Conservation (phyloP, 108 stramenopile species). For the Stephanodiscus minutulus region DNA sequence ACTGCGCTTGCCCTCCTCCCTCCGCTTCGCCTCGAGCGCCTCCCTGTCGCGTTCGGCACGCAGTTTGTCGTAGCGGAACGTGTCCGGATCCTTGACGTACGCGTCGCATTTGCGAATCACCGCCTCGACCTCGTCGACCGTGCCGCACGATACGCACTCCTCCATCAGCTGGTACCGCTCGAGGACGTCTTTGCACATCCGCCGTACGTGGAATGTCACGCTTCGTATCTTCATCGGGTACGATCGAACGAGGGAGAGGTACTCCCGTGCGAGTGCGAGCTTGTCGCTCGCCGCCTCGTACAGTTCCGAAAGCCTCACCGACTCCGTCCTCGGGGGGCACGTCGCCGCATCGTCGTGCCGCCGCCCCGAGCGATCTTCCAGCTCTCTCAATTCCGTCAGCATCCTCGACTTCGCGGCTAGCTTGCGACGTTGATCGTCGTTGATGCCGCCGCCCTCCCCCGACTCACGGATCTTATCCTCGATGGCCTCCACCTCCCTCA, state of each 20-base stretch:
- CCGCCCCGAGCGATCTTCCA: neutral
- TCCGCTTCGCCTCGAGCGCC: slow-evolving; percentile 61
- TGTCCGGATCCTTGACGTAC: slow-evolving; percentile 62
- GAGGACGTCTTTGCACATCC: slow-evolving; percentile 78
- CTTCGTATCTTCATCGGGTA: slow-evolving; percentile 84
- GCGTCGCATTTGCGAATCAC: slow-evolving; percentile 55
- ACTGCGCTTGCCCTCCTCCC: slow-evolving; percentile 88
- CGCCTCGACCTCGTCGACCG: slow-evolving; percentile 58
- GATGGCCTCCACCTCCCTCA: slow-evolving; percentile 61
- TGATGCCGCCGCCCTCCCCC: slow-evolving; percentile 30
- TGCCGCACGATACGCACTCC: slow-evolving; percentile 71
- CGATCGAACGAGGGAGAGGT: slow-evolving; percentile 61
- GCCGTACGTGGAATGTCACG: slow-evolving; percentile 84
- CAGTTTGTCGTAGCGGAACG: slow-evolving; percentile 78
- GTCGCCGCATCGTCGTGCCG: no score
- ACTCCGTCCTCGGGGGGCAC: slow-evolving; percentile 6
- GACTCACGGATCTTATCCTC: slow-evolving; percentile 51
- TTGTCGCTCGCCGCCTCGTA: slow-evolving; percentile 41
- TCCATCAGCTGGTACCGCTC: slow-evolving; percentile 84
- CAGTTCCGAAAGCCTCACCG: slow-evolving; percentile 52
- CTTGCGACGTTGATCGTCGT: slow-evolving; percentile 59
- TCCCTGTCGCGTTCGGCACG: slow-evolving; percentile 73
- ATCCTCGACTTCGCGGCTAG: slow-evolving; percentile 49
- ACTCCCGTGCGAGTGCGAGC: slow-evolving; percentile 73
- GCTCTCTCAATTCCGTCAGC: slow-evolving; percentile 23